Base-by-base conservation (phyloP, 1,284 basidiomycete genomes). In the Tetrapyrgos nigripes region DNA sequence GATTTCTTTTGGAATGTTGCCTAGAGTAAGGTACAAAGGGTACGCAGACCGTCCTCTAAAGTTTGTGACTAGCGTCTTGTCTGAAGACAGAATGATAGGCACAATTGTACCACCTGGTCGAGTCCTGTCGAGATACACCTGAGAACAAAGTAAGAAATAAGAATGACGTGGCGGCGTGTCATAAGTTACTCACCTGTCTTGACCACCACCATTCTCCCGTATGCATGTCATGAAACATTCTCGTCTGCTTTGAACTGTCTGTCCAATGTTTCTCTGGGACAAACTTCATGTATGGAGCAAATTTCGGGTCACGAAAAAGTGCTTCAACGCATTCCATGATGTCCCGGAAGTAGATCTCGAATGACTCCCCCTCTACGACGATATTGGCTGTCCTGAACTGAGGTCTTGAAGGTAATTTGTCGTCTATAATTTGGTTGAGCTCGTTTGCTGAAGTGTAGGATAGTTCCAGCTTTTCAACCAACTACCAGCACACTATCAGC, bases 381-480 rank as follows among this genome's bases (percentile, higher is more conserved):
- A 72, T 56, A 45, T 71, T 63, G 3, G 58, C 31, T 0, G 54
- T 55, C 5, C 58, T 14, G 50, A 74, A 74, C 1, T 21, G 23
- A 0, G 67, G 67, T 1, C 62, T 59, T 1, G 52, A 14, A 0
- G 66, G 62, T 10, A 73, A 45, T 10, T 65, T 28, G 53, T 59
- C 19, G 55, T 76, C 72, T 10, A 76, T 70, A 5, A 74, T 69
- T 4, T 59, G 48, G 43, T 77, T 73, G 10, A 77, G 66, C 28
- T 72, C 67, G 0, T 51, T 51, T 1, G 66, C 35, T 40, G 68
- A 72, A 37, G 65, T 67, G 66, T 61, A 77, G 0, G 70, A 73
- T 0, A 76, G 61, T 0, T 62, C 70, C 0, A 77, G 67, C 31
- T 33, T 33, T 8, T 33, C 31, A 33, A 33, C 31, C 14, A 33